Percentiles rank a stretch among this genome's conserved stretches.
These are phyloP conservation scores for Leishmania braziliensis DNA, from an alignment of 208 protist genomes.

Conservation along the genomic window DNA sequence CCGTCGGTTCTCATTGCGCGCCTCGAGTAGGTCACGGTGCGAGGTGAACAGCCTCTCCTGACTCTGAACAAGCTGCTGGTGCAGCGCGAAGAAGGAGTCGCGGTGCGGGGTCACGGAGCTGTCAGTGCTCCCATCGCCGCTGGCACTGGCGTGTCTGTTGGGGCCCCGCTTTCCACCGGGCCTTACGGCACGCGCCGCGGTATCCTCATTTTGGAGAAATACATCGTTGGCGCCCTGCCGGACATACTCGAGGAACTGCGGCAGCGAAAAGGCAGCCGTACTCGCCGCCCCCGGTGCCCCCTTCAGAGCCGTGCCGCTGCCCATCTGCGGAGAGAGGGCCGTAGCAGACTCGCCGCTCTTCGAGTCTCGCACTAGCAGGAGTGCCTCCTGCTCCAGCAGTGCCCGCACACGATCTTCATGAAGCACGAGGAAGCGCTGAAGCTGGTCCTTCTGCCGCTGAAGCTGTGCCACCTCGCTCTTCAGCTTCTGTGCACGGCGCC, in stretches of 20 bases:
- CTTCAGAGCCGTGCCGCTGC: background rate
- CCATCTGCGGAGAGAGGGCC: slow-evolving; percentile 5
- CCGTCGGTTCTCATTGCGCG: slow-evolving; percentile 23
- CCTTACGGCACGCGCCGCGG: slow-evolving; percentile 8
- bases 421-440: slow-evolving; percentile 63
- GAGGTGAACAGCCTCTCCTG: slow-evolving; percentile 36
- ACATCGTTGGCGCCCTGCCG: slow-evolving; percentile 34
- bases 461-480: slow-evolving; percentile 77
- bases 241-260: slow-evolving; percentile 32
- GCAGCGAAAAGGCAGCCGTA: slow-evolving; percentile 12
- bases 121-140: slow-evolving; percentile 1
- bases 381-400: slow-evolving; percentile 51
- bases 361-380: slow-evolving; percentile 19
- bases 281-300: background rate
- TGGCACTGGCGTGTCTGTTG: background rate
- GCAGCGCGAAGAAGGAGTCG: slow-evolving; percentile 31
- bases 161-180: background rate
- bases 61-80: slow-evolving; percentile 33
- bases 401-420: slow-evolving; percentile 64
- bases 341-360: background rate
- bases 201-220: slow-evolving; percentile 27
- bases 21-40: slow-evolving; percentile 32
- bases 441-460: slow-evolving; percentile 73
- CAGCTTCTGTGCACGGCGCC: slow-evolving; percentile 65
- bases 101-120: slow-evolving; percentile 27